Conservation (phyloP, 768 basidiomycete species). For the Trametes meyenii region DNA sequence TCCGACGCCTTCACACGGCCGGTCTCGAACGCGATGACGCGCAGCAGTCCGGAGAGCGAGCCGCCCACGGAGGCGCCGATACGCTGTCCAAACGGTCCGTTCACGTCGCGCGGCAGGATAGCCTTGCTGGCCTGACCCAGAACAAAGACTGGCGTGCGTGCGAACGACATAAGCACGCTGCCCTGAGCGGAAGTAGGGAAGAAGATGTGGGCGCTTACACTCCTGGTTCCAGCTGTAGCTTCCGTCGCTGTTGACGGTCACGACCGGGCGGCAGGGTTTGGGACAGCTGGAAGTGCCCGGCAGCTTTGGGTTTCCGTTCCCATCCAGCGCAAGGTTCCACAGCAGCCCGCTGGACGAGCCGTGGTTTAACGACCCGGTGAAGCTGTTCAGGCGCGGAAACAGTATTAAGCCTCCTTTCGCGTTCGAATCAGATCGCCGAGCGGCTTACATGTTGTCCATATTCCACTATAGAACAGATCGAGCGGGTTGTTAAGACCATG, state of each 20-base stretch:
- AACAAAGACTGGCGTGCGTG: constrained; percentile 50
- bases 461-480: constrained; percentile 61
- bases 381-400: constrained; percentile 25
- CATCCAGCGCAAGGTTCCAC: constrained; percentile 77
- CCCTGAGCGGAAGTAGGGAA: background rate
- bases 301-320: constrained; percentile 61
- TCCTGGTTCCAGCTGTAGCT: constrained; percentile 72
- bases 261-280: constrained; percentile 67
- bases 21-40: constrained; percentile 68
- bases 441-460: constrained; percentile 62
- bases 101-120: constrained; percentile 65
- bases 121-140: constrained; percentile 80
- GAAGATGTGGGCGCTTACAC: constrained; percentile 43
- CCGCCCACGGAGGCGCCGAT: constrained; percentile 69
- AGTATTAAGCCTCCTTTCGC: background rate
- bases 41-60: constrained; percentile 53
- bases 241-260: constrained; percentile 65
- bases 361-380: constrained; percentile 45
- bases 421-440: background rate
- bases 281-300: constrained; percentile 68
- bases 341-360: constrained; percentile 55
- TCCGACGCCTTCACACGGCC: constrained; percentile 53
- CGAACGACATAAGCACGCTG: background rate
- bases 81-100: constrained; percentile 72
- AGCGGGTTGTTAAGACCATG: too few relatives aligned